A percentile compares a stretch with the other conserved stretches of the same genome.
phyloP scores from a whole-genome alignment of 2,329 filamentous ascomycete genomes.

The Blastomyces silverae region DNA sequence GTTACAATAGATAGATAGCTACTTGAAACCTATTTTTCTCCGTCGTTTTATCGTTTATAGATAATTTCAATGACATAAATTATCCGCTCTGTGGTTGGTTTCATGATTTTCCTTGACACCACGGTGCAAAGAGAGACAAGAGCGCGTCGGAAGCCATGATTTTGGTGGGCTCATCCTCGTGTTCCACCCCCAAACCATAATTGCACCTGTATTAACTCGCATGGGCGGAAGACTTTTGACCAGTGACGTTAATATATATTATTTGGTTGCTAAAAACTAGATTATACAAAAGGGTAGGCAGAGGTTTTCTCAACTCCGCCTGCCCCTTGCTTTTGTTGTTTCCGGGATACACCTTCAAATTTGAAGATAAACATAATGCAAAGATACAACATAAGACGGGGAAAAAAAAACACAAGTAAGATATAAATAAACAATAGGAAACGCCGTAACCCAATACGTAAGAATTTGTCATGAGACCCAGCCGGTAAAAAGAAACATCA shows the following conservation, averaged over 20 bases:
- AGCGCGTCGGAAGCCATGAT: background rate
- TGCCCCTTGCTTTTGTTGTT: background rate
- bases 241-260: background rate
- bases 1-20: background rate
- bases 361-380: constrained; percentile 4
- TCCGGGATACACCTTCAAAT: background rate
- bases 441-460: constrained; percentile 12
- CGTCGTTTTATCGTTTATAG: background rate
- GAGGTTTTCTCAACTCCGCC: constrained; percentile 4
- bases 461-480: constrained; percentile 9
- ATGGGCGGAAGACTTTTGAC: background rate
- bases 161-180: background rate
- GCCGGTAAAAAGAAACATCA: constrained; percentile 5
- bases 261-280: constrained; percentile 4
- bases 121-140: too few species aligned
- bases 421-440: background rate
- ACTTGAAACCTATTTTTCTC: too few species aligned
- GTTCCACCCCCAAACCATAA: background rate
- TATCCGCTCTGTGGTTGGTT: background rate
- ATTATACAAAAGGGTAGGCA: background rate
- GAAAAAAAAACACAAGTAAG: background rate
- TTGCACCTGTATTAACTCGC: background rate
- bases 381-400: background rate
- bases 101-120: too few species aligned
- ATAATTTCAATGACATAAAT: background rate